These are phyloP conservation scores for Pisolithus orientalis DNA, from an alignment of 768 basidiomycete genomes.

Conservation along the genomic window DNA sequence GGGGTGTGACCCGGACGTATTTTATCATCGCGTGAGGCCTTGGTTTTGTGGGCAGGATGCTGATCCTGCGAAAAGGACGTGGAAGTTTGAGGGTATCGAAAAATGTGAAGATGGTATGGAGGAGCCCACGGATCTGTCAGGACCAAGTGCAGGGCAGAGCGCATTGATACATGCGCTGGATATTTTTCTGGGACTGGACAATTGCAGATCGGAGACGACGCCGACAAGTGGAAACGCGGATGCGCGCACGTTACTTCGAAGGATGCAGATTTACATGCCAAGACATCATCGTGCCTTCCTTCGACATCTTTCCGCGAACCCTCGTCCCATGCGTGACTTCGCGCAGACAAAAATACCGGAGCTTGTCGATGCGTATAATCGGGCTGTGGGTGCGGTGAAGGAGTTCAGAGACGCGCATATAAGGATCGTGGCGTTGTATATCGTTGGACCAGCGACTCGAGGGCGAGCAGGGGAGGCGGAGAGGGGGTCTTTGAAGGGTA, in stretches of 20 bases:
- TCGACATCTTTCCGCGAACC: constrained; percentile 52
- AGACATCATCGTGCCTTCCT: constrained; percentile 75
- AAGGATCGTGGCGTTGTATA: constrained; percentile 64
- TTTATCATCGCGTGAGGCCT: no score
- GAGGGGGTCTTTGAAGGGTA: constrained; percentile 47
- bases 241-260: constrained; percentile 45
- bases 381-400: constrained; percentile 55
- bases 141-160: constrained; percentile 81
- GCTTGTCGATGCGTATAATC: constrained; percentile 51
- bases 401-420: constrained; percentile 70
- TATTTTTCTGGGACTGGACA: constrained; percentile 63
- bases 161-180: constrained; percentile 70
- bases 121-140: constrained; percentile 54
- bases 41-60: constrained; percentile 52
- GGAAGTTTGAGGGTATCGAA: constrained; percentile 57
- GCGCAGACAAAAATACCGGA: not conserved
- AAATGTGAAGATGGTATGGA: constrained; percentile 21
- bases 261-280: constrained; percentile 84
- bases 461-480: not conserved
- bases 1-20: constrained; percentile 53
- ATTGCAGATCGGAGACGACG: not conserved
- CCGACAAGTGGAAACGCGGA: constrained; percentile 17
- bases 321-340: constrained; percentile 54
- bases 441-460: not conserved
- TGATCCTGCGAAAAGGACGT: constrained; percentile 35